Base-by-base conservation (phyloP, 257 asterid genomes). In the Buddleja alternifolia region DNA sequence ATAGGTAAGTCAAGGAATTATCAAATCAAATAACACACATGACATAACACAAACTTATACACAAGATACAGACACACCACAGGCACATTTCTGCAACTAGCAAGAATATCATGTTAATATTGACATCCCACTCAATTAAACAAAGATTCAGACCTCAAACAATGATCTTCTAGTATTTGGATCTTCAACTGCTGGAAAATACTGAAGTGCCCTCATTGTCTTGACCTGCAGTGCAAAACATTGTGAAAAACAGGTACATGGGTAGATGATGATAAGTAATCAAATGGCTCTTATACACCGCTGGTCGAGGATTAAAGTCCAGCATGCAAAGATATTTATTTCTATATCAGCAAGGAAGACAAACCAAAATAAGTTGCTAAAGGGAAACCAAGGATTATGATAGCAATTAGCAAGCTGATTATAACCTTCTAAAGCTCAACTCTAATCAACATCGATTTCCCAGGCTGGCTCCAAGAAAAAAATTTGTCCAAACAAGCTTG, bases 161-260 rank as follows among this genome's bases (percentile, higher is more conserved):
- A 86, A 78, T 73, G 87, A 75, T 75, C 88, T 86, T 74, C 84
- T 80, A 61, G 86, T 79, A 77, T 77, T 82, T 14, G 92, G 92
- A 80, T 86, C 92, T 75, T 86, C 92, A 55, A 86, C 57, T 12
- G 84, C 76, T 32, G 92, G 89, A 75, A 86, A 86, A 74, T 86
- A 86, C 75, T 86, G 92, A 81, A 86, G 89, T 65, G 86, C 92
- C 81, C 92, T 81, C 92, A 86, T 86, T 45, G 89, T 78, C 79
- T 82, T 86, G 63, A 86, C 92, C 92, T 86, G 80, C 50, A 70
- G 60, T 14, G 41, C 55, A 29, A n/a, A 55, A 12, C 19, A 42
- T 44, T 64, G 69, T 21, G 10, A 36, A 40, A 29, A 29, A 51
- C 54, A 29, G 50, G 40, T 46, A 6, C 12, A 55, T 24, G 23